These are phyloP conservation scores for Russula sp. DNA, from an alignment of 768 basidiomycete genomes.

Conservation along the genomic window DNA sequence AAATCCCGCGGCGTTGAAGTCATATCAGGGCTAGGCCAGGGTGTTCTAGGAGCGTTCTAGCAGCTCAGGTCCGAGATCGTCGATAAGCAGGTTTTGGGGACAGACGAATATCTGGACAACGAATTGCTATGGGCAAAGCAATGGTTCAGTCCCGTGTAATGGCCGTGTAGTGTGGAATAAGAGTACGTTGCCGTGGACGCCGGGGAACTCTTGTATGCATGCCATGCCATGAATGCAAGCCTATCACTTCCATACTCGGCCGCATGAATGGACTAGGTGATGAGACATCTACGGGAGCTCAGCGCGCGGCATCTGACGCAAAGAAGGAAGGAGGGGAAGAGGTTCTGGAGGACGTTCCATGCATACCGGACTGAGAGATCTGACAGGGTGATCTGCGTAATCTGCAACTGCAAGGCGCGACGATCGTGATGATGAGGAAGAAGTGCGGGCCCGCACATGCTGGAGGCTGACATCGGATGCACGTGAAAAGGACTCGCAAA, in stretches of 20 bases:
- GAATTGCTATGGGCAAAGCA: neutral
- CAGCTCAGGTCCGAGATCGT: neutral
- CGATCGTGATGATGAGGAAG: constrained; percentile 24
- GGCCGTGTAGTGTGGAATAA: neutral
- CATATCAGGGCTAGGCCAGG: neutral
- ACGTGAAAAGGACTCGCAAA: constrained; percentile 18
- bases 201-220: constrained; percentile 8
- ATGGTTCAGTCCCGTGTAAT: neutral
- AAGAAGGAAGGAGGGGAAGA: neutral
- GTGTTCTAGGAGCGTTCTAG: neutral
- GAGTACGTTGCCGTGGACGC: neutral
- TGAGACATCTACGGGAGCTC: neutral
- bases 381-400: constrained; percentile 23
- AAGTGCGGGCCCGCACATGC: constrained; percentile 21
- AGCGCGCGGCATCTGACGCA: neutral
- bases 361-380: constrained; percentile 1
- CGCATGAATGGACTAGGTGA: neutral
- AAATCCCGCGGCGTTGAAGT: neutral
- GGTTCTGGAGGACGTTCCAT: constrained; percentile 20
- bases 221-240: neutral
- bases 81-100: neutral
- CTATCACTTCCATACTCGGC: constrained; percentile 20
- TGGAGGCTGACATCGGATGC: constrained; percentile 17
- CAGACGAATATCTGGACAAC: neutral
- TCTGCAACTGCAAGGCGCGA: constrained; percentile 19